phyloP scores from a whole-genome alignment of 768 basidiomycete genomes.

The Russula vinacea region DNA sequence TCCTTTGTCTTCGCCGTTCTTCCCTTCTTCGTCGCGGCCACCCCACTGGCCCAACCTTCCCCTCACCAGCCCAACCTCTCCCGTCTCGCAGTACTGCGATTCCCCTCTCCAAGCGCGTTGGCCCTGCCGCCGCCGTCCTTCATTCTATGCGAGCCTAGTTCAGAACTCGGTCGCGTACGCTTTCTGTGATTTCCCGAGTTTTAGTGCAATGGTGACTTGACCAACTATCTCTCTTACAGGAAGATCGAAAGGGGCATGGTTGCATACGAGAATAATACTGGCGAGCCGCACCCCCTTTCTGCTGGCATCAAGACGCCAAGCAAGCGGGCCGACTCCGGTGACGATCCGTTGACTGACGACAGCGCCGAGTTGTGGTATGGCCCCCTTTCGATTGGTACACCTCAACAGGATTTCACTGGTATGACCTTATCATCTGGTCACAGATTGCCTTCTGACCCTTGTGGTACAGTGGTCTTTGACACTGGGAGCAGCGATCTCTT shows the following conservation, averaged over 20 bases:
- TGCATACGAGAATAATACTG: not conserved
- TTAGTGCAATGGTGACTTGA: no score
- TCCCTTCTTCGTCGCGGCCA: no score
- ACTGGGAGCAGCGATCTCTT: slow-evolving; percentile 37
- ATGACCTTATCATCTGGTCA: not conserved
- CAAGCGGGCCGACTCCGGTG: not conserved
- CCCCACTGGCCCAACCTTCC: no score
- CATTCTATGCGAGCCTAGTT: no score
- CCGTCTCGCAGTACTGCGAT: no score
- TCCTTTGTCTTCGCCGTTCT: no score
- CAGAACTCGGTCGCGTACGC: no score
- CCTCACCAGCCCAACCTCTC: no score
- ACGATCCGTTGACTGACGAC: not conserved
- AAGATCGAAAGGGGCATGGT: not conserved
- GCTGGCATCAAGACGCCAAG: not conserved
- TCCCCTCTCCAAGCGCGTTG: no score
- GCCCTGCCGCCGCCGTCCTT: no score
- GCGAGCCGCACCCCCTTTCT: not conserved
- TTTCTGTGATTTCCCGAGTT: no score
- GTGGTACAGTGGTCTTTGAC: slow-evolving; percentile 40
- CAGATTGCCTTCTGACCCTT: slow-evolving; percentile 39
- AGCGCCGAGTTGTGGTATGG: not conserved
- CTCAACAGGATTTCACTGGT: slow-evolving; percentile 9
- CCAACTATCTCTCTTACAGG: not conserved
- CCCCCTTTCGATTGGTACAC: slow-evolving; percentile 13